Evolutionary conservation across 75 land plant species (phyloP), one percentile per base, ranked within the genome.

Genomic region (Pinus albicaulis): DNA sequence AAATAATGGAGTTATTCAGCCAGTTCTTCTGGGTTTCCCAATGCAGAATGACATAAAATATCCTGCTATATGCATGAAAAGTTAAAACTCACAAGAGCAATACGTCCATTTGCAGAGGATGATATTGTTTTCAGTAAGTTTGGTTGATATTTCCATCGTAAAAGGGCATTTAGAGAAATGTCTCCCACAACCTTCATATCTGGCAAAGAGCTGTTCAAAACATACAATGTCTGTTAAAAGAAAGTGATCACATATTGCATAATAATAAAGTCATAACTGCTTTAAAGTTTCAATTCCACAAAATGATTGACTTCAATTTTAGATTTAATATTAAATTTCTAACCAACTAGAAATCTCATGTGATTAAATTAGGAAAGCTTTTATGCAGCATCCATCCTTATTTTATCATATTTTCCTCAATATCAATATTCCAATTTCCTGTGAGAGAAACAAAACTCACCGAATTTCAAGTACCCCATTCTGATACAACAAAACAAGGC

Each of bases 401-500:
- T 68, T 23, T 55, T 48, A 44, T 68, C 36, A 25, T 55, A 66
- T n/a, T 65, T 23, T 41, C 15, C 55, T 77, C 55, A 17, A 34
- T 4, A 41, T 34, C 1, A 74, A 61, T 22, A 36, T 41, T 59
- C 8, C 22, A 79, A 22, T 26, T 24, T 53, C n/a, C 57, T 53
- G 48, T 58, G 34, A 41, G 31, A 74, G 19, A 12, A 77, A 25
- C 41, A 59, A 68, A 69, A 41, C 52, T 55, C 74, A 92, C 97
- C 97, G 85, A 38, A 94, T 75, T 74, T 94, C 94, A 59, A 94
- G 61, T 19, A 55, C 68, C 55, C 97, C 97, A 71, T 86, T 87
- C 71, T 75, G 77, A 75, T 90, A 92, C 28, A 94, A 77, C 55
- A 94, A 60, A 72, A 83, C 65, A 44, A 92, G 71, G 28, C 90